Conservation (phyloP, 352 stramenopile species). For the Pythium aristosporum region DNA sequence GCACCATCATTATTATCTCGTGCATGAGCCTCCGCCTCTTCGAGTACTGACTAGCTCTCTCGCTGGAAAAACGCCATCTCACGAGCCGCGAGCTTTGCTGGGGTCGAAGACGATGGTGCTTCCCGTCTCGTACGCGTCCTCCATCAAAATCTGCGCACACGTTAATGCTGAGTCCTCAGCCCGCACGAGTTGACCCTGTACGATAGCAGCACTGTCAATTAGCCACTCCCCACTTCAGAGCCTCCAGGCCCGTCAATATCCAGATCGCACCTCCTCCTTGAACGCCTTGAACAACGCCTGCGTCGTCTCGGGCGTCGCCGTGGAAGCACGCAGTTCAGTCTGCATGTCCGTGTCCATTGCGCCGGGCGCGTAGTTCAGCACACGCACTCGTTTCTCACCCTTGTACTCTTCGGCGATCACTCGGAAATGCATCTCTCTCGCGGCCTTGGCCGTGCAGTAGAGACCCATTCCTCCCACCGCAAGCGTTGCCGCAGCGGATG, state of each 20-base stretch:
- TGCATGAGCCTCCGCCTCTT: too few species aligned
- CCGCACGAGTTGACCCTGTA: constrained; percentile 10
- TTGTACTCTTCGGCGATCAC: constrained; percentile 66
- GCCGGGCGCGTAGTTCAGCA: constrained; percentile 85
- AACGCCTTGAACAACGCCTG: constrained; percentile 8
- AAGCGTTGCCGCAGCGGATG: constrained; percentile 4
- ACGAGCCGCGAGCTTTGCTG: constrained; percentile 5
- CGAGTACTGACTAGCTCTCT: neutral
- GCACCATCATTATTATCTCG: constrained; percentile 9
- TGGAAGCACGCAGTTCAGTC: constrained; percentile 50
- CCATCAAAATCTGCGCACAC: constrained; percentile 1
- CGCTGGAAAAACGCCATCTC: constrained; percentile 5
- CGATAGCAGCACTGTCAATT: neutral
- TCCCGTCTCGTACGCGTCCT: constrained; percentile 6
- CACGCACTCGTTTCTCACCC: constrained; percentile 30
- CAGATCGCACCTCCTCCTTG: constrained; percentile 8
- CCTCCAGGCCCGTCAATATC: neutral
- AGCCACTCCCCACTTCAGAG: neutral
- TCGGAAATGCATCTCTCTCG: constrained; percentile 84
- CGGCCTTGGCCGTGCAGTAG: constrained; percentile 85
- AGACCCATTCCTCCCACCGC: constrained; percentile 27
- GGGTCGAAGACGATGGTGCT: constrained; percentile 6
- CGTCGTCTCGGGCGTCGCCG: neutral
- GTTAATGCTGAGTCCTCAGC: constrained; percentile 12
- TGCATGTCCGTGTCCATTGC: constrained; percentile 90